Base-by-base conservation (phyloP, 106 monocot genomes). In the Vanilla planifolia region DNA sequence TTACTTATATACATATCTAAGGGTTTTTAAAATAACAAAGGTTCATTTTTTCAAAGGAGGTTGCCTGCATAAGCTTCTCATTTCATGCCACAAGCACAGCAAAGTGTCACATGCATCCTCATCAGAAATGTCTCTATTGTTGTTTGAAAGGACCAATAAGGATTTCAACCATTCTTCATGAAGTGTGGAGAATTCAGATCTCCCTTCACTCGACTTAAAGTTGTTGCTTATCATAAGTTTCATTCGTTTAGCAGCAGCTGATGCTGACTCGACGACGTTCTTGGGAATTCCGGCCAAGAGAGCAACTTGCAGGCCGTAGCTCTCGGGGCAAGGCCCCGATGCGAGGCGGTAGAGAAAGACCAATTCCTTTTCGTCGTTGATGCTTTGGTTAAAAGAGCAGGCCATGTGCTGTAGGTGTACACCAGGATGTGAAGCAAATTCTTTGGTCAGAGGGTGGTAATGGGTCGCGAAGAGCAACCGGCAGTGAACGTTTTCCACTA, bases 391-490 rank as follows among this genome's bases (percentile, higher is more conserved):
- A 23, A 96, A 77, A 40, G 73, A 34, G 55, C 84, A 96, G 42
- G 90, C 86, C 95, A 96, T 96, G 74, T 96, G 90, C 17, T 90
- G 83, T 43, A 96, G 71, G 69, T 55, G 80, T 2, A 96, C 90
- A 4, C 52, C 78, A 55, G 95, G 95, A 37, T 96, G 95, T 11
- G 73, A 83, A 0, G 78, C 75, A 24, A 96, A 96, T 66, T 96
- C 95, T 53, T 87, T 96, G 3, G 95, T 96, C 7, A 96, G 80
- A 32, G 95, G 84, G 56, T 96, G 90, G 65, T 96, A 96, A 66
- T 96, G 95, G 2, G 95, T 96, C 5, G 95, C 86, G 37, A 96
- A 96, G 7, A 96, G 73, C 57, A 90, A 57, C 11, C 95, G 86
- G 45, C 95, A 90, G 45, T 84, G 32, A 8, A 90, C 79, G 26